Conservation (phyloP, 2,329 filamentous ascomycete genomes). For the Alternaria hordeiaustralica region DNA sequence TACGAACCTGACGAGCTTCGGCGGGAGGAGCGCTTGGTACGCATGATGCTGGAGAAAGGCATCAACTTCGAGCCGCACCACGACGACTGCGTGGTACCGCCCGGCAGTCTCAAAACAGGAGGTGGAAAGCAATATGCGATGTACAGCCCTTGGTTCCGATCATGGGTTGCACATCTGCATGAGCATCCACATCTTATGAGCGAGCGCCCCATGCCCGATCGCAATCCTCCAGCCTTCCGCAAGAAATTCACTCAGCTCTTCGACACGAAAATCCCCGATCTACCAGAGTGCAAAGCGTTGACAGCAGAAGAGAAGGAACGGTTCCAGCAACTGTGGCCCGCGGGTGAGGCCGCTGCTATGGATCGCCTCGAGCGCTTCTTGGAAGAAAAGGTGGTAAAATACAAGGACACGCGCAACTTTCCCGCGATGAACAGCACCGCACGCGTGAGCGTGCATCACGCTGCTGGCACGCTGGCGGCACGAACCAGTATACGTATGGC, state of each 20-base stretch:
- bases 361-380: slow-evolving; percentile 51
- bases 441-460: slow-evolving; percentile 53
- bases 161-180: slow-evolving; percentile 78
- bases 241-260: slow-evolving; percentile 55
- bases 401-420: slow-evolving; percentile 52
- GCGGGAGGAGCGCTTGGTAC: slow-evolving; percentile 73
- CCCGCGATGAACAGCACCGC: slow-evolving; percentile 51
- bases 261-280: slow-evolving; percentile 42
- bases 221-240: slow-evolving; percentile 60
- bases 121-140: slow-evolving; percentile 81
- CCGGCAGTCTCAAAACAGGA: slow-evolving; percentile 71
- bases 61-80: slow-evolving; percentile 75
- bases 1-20: slow-evolving; percentile 91
- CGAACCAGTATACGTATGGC: slow-evolving; percentile 60
- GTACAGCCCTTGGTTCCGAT: slow-evolving; percentile 80
- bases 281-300: slow-evolving; percentile 69
- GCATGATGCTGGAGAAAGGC: slow-evolving; percentile 65
- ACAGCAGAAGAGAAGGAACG: slow-evolving; percentile 46
- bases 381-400: slow-evolving; percentile 54
- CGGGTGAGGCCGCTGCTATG: slow-evolving; percentile 54
- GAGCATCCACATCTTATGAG: slow-evolving; percentile 71
- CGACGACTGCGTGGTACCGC: slow-evolving; percentile 82
- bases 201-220: slow-evolving; percentile 62
- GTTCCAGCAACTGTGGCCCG: slow-evolving; percentile 53
- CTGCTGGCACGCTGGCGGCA: slow-evolving; percentile 54